Evolutionary conservation across 73 alveolate genomes (phyloP).

Genomic region (Stentor coeruleus): DNA sequence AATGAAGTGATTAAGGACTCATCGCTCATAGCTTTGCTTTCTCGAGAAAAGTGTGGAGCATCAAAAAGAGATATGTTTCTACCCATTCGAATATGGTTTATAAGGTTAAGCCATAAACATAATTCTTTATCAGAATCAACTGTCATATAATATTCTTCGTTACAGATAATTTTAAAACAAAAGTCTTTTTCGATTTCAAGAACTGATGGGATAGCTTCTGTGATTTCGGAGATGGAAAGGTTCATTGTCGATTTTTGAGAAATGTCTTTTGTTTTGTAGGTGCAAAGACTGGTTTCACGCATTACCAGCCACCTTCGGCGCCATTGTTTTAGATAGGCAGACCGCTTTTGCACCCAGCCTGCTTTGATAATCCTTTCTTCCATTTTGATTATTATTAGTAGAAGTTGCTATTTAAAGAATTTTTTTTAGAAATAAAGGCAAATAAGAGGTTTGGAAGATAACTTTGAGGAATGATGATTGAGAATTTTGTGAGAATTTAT

Average conservation of each 20-base stretch:
- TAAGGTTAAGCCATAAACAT: conserved; percentile 19
- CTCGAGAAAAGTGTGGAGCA: not conserved
- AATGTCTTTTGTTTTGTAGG: not conserved
- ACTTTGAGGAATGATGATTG: too few relatives aligned
- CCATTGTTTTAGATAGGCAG: conserved; percentile 19
- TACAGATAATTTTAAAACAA: not conserved
- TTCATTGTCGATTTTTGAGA: conserved; percentile 3
- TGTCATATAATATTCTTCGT: conserved; percentile 1
- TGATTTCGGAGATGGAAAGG: not conserved
- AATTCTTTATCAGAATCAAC: conserved; percentile 18
- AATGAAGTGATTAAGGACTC: not conserved
- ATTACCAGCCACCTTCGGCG: conserved; percentile 27
- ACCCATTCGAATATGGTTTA: conserved; percentile 15
- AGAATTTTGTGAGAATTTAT: too few relatives aligned
- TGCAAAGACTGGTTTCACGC: not conserved
- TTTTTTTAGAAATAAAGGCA: too few relatives aligned
- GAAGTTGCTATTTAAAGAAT: too few relatives aligned
- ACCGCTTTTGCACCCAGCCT: conserved; percentile 29
- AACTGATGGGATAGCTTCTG: not conserved
- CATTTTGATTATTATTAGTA: not conserved
- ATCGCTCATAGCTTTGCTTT: conserved; percentile 5
- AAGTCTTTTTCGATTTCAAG: conserved; percentile 1
- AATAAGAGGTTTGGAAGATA: too few relatives aligned
- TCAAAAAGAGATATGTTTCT: not conserved
- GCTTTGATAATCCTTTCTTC: conserved; percentile 19